Base-by-base conservation (phyloP, 805 yeast genomes). In the Metschnikowia matae region DNA sequence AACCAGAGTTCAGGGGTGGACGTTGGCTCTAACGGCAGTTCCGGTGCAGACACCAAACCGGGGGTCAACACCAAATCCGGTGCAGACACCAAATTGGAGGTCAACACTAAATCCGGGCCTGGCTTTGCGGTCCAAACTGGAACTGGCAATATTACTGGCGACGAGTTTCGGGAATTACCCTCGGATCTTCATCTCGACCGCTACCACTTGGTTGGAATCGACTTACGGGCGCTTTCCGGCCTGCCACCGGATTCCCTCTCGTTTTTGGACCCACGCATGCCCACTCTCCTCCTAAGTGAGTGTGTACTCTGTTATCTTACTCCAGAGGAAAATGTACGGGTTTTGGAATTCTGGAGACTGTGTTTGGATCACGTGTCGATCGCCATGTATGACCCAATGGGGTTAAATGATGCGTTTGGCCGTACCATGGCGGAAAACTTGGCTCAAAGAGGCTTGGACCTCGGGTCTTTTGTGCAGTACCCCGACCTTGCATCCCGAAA, bases 271-370 rank as follows among this genome's bases (percentile, higher is more conserved):
- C 46, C 58, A 8, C 37, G 59, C 1, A 36, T 65, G 3, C 87
- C 88, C 7, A 86, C 94, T 0, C 59, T 87, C 14, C 65, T 87
- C 2, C 62, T 87, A 17, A 81, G 88, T 54, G 95, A 87, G 62
- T 87, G 94, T 66, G 88, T 88, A 34, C 68, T 87, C 34, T 87
- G 95, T 61, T 87, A 87, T 62, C 59, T 86, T 53, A 70, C 77
- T 3, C 81, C 84, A 1, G 68, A 68, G 11, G 78, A 76, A 20
- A 77, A 85, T 21, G 59, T 54, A 32, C 60, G 65, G 32, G 74
- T 84, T 3, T 53, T 87, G 3, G 47, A 61, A 2, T 76, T 73
- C 59, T 76, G 84, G 67, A 59, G 57, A 3, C 42, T 52, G 0
- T 32, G 44, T n/a, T 59, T 78, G 20, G 40, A 40, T 61, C 67